Conservation (phyloP, 192 early-diverging fungal genomes). For the Umbelopsis isabellina region DNA sequence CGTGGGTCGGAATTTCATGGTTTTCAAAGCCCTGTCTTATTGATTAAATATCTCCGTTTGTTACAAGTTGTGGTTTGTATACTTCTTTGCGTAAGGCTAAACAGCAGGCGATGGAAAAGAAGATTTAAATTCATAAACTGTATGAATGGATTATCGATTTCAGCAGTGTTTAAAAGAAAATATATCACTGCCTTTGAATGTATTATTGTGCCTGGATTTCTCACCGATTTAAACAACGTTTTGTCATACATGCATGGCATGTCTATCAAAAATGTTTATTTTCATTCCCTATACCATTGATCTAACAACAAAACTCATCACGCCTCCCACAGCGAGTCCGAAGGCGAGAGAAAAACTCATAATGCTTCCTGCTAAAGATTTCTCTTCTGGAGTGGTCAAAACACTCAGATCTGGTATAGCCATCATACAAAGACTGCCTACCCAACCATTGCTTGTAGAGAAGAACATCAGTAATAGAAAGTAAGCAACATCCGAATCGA, state of each 20-base stretch:
- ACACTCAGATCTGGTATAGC: constrained; percentile 46
- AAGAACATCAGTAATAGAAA: constrained; percentile 60
- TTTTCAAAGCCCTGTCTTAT: neutral
- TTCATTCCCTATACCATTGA: constrained; percentile 25
- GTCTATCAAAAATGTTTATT: neutral
- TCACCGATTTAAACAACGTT: no score
- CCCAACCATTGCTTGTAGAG: constrained; percentile 69
- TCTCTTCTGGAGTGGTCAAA: constrained; percentile 44
- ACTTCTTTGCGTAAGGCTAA: neutral
- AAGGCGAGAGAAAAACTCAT: constrained; percentile 65
- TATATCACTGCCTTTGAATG: no score
- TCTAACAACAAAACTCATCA: constrained; percentile 55
- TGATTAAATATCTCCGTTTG: neutral
- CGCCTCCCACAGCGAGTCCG: constrained; percentile 72
- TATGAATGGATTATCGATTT: no score
- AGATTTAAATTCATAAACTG: no score
- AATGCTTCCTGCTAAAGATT: constrained; percentile 65
- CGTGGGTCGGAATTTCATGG: constrained; percentile 9
- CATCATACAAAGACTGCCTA: constrained; percentile 68
- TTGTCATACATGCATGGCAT: no score
- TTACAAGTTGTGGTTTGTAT: constrained; percentile 5
- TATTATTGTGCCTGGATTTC: neutral
- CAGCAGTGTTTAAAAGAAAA: no score
- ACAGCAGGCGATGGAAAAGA: no score
- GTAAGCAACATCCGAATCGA: constrained; percentile 50